Evolutionary conservation across 768 basidiomycete species (phyloP).

Genomic region (Suillus cothurnatus): DNA sequence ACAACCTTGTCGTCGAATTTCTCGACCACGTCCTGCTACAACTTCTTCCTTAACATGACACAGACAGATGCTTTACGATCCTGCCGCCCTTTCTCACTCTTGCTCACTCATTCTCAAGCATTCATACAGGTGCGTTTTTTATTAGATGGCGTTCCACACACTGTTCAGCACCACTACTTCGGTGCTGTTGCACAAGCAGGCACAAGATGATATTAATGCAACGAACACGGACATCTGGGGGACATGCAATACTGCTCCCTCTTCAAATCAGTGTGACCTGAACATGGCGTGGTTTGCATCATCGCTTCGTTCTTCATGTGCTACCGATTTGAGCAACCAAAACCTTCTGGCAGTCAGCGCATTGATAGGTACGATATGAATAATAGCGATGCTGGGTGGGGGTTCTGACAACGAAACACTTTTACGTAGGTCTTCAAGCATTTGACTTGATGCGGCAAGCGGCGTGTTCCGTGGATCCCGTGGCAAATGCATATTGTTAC

Average conservation of each 20-base stretch:
- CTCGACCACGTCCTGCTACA: conserved; percentile 60
- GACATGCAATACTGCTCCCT: conserved; percentile 67
- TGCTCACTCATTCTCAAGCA: conserved; percentile 53
- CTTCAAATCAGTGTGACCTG: conserved; percentile 52
- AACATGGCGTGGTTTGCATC: conserved; percentile 71
- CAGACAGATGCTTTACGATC: conserved; percentile 56
- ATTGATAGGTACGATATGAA: conserved; percentile 49
- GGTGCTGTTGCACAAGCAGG: conserved; percentile 42
- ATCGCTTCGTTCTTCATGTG: conserved; percentile 52
- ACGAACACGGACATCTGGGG: conserved; percentile 78
- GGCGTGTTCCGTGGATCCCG: conserved; percentile 61
- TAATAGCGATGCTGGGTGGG: not conserved
- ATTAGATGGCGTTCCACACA: conserved; percentile 2
- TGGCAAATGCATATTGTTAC: conserved; percentile 72
- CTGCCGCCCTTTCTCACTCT: conserved; percentile 77
- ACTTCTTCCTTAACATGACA: conserved; percentile 81
- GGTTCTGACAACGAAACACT: conserved; percentile 1
- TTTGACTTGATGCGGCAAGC: conserved; percentile 63
- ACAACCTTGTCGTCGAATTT: conserved; percentile 65
- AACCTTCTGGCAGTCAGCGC: conserved; percentile 57
- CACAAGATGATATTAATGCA: conserved; percentile 59
- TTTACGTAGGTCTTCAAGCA: conserved; percentile 54
- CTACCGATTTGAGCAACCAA: conserved; percentile 51
- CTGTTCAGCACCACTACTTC: conserved; percentile 9
- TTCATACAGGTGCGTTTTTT: conserved; percentile 54